These are phyloP conservation scores for Smittium culicis DNA, from an alignment of 371 early-diverging fungal genomes.

Conservation along the genomic window DNA sequence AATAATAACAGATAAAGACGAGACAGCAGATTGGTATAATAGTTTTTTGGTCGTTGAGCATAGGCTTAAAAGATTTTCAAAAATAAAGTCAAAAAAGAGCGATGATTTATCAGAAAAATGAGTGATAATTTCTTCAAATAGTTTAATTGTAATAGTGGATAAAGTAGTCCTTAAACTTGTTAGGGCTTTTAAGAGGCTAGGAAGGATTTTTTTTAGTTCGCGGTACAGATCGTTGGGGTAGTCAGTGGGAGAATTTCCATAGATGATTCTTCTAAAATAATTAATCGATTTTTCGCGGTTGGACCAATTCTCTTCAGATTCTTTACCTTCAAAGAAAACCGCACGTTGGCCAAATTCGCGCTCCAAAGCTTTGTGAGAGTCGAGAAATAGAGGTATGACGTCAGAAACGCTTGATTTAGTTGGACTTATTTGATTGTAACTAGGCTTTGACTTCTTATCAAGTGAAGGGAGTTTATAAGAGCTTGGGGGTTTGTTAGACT, in stretches of 20 bases:
- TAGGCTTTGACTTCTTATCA: neutral
- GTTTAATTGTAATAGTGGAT: constrained; percentile 20
- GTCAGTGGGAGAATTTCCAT: constrained; percentile 28
- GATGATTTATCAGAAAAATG: constrained; percentile 19
- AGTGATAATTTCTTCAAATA: constrained; percentile 29
- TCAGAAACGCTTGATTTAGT: neutral
- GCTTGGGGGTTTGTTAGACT: neutral
- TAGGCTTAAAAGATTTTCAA: constrained; percentile 25
- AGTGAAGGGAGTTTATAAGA: neutral
- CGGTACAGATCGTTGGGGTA: constrained; percentile 18
- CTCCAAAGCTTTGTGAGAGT: neutral
- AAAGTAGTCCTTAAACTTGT: constrained; percentile 31
- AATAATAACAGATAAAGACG: constrained; percentile 20
- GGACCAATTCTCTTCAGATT: constrained; percentile 31
- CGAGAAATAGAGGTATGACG: neutral
- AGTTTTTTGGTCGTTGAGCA: constrained; percentile 32
- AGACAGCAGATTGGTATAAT: constrained; percentile 23
- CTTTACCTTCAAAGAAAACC: constrained; percentile 23
- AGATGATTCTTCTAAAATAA: constrained; percentile 26
- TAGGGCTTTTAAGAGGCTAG: constrained; percentile 25
- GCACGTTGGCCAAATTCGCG: neutral
- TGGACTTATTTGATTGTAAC: neutral
- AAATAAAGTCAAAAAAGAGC: constrained; percentile 20
- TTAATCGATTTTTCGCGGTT: constrained; percentile 28
- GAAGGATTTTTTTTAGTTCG: constrained; percentile 18